phyloP scores from a whole-genome alignment of 352 stramenopile genomes.

The Phytophthora constricta region DNA sequence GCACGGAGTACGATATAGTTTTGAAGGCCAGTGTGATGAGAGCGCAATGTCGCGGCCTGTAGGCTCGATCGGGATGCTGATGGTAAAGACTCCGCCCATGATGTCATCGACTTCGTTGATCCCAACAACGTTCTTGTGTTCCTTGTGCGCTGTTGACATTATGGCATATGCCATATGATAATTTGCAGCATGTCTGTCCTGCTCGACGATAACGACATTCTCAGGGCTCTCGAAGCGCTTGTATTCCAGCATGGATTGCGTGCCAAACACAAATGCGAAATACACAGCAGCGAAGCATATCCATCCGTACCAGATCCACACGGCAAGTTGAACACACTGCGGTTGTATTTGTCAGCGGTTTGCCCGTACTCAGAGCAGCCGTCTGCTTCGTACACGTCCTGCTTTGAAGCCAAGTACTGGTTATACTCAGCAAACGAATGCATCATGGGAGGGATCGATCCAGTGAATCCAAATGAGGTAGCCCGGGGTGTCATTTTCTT shows the following conservation, averaged over 20 bases:
- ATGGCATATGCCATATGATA: not conserved
- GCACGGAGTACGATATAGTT: constrained; percentile 44
- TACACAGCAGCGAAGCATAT: constrained; percentile 43
- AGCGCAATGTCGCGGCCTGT: constrained; percentile 16
- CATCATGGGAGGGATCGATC: constrained; percentile 76
- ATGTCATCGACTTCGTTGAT: not conserved
- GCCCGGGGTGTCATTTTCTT: constrained; percentile 58
- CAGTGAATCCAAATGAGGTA: constrained; percentile 80
- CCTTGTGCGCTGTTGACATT: not conserved
- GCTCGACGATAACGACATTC: constrained; percentile 27
- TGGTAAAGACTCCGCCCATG: not conserved
- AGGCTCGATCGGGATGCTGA: not conserved
- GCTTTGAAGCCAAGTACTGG: constrained; percentile 54
- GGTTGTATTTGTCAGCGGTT: constrained; percentile 45
- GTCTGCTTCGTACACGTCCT: constrained; percentile 47
- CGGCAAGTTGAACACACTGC: constrained; percentile 57
- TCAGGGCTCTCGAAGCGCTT: constrained; percentile 38
- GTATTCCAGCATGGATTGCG: constrained; percentile 52
- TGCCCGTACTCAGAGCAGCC: constrained; percentile 49
- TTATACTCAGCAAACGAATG: constrained; percentile 64
- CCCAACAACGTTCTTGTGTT: constrained; percentile 1
- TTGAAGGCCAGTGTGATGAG: constrained; percentile 38
- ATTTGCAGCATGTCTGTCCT: constrained; percentile 13
- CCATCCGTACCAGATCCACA: constrained; percentile 62
- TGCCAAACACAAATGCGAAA: constrained; percentile 37